Base-by-base conservation (phyloP, 257 asterid genomes). In the Mentha longifolia region DNA sequence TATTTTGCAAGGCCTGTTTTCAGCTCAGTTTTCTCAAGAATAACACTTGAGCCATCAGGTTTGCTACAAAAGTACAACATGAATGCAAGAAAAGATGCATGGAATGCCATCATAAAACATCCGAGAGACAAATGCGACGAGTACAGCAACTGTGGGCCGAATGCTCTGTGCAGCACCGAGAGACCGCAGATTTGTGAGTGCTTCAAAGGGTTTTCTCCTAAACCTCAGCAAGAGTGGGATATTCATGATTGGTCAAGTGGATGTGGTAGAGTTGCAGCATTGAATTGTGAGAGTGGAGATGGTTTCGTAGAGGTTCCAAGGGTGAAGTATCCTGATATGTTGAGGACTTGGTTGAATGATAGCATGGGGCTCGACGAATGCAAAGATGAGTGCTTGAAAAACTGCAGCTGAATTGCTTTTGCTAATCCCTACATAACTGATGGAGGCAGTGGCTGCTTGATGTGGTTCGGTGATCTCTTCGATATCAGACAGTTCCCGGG, bases 391-490 rank as follows among this genome's bases (percentile, higher is more conserved):
- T 81, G 85, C 77, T 70, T 74, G 6, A 77, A 56, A 39, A 77
- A 70, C 50, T 80, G 82, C 41, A 70, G 7, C 55, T 80, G 85
- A 72, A 65, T 52, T 1, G 85, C 85, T 0, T 80, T 22, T 73
- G 79, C 85, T 13, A 77, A 74, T 80, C 62, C 77, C 0, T 69
- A 73, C 59, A 11, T 80, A 9, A 52, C 47, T 1, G 54, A 70
- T 17, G 81, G 79, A 58, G 71, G 75, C 14, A 65, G 42, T 7
- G 81, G 82, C 15, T 80, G 85, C 51, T 16, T 80, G 39, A 60
- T 80, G 74, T 80, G 81, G 83, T 74, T 49, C 10, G 79, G 77
- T 28, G 83, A 79, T 58, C 79, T 79, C 46, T 4, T 79, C 11
- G 83, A 79, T 65, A 61, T 2, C 45, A 79, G 67, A 65, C 43